Evolutionary conservation across 306 rosid species (phyloP), one percentile per base, ranked within the genome.

Genomic region (Prinsepia uniflora): DNA sequence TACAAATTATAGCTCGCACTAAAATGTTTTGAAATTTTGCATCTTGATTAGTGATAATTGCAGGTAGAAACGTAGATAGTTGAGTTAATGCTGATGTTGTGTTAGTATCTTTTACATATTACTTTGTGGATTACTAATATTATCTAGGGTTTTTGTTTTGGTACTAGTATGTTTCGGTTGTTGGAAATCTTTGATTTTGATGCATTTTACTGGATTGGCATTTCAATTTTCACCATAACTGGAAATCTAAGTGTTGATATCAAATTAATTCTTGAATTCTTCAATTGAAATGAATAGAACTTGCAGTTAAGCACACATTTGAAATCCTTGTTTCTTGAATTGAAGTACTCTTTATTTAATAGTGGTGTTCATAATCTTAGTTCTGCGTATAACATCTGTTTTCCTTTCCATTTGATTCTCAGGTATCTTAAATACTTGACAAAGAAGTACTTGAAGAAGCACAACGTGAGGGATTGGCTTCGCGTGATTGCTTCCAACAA

Each of bases 401-500:
- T 3, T 30, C 36, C 36, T 30, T 30, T 30, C 36, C 13, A 0
- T 17, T 10, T 61, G 40, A 45, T 74, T 71, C 13, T 41, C 80
- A 92, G 98, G 77, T 92, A 92, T 74, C 79, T 89, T 68, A 92
- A 92, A 59, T 92, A 92, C 79, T 80, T 92, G 66, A 89, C 96
- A 17, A 92, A 92, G 94, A 92, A 92, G 90, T 92, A 89, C 81
- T 74, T 92, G 97, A 92, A 92, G 84, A 92, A 92, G 80, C 94
- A 92, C 81, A 92, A 92, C 17, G 96, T 92, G 64, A 83, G 98
- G 84, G 98, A 92, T 80, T 92, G 98, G 98, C 98, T 92, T 45
- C 88, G 96, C 5, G 96, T 92, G 48, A 92, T 92, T 76, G 83
- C 96, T 6, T 89, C 98, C 63, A 92, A 92, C 92, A 92, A 92